phyloP scores from a whole-genome alignment of 345 rosid genomes.

The Citrus medica region DNA sequence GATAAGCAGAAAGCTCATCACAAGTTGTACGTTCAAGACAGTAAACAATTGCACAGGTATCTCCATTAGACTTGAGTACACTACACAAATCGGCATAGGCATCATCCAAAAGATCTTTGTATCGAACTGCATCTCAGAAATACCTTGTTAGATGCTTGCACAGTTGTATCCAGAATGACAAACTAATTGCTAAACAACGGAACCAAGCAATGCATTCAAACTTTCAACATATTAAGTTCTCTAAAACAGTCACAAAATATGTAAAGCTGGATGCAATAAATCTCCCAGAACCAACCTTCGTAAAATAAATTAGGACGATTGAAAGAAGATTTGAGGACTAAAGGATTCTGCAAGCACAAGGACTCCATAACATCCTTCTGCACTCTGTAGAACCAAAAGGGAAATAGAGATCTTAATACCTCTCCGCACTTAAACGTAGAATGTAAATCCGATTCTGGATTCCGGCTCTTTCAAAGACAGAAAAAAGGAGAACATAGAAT shows the following conservation, averaged over 20 bases:
- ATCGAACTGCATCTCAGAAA: constrained; percentile 64
- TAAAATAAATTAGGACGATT: constrained; percentile 90
- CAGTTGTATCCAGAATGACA: not conserved
- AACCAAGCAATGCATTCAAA: not conserved
- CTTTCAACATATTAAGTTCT: not conserved
- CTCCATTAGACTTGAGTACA: constrained; percentile 62
- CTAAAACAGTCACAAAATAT: not conserved
- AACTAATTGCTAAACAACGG: not conserved
- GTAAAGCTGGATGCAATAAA: not conserved
- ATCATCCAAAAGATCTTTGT: constrained; percentile 84
- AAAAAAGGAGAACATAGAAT: not conserved
- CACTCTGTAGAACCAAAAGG: constrained; percentile 55
- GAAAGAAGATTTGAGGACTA: constrained; percentile 87
- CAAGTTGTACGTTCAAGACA: constrained; percentile 96
- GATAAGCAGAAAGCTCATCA: constrained; percentile 77
- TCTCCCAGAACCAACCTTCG: constrained; percentile 59
- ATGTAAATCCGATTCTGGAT: not conserved
- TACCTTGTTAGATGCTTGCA: constrained; percentile 30
- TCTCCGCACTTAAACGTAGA: not conserved
- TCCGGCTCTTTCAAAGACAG: too few species aligned
- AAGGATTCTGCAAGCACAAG: constrained; percentile 67
- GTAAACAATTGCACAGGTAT: constrained; percentile 82
- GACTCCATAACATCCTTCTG: constrained; percentile 86
- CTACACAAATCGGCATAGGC: constrained; percentile 67
- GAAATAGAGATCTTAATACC: not conserved